Conservation (phyloP, 768 basidiomycete genomes). For the Tylopilus sp. region DNA sequence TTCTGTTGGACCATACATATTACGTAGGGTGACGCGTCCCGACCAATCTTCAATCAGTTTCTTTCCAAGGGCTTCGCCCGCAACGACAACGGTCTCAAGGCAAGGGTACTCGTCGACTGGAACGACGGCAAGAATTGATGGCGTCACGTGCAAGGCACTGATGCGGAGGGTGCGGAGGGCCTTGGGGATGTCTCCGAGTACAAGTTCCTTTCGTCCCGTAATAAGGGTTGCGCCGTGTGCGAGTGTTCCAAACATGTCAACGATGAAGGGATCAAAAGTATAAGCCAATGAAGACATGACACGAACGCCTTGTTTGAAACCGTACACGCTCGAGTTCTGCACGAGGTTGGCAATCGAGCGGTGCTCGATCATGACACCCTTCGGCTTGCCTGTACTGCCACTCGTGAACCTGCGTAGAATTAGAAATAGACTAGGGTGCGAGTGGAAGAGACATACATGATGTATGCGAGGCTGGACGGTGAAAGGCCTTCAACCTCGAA, state of each 20-base stretch:
- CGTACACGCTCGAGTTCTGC: slow-evolving; percentile 19
- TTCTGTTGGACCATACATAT: slow-evolving; percentile 35
- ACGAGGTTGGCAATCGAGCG: slow-evolving; percentile 20
- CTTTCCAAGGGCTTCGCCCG: slow-evolving; percentile 21
- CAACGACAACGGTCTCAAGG: slow-evolving; percentile 27
- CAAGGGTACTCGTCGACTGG: slow-evolving; percentile 25
- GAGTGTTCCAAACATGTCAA: slow-evolving; percentile 18
- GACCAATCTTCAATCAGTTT: slow-evolving; percentile 26
- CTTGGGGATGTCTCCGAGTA: slow-evolving; percentile 29
- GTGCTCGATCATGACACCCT: slow-evolving; percentile 24
- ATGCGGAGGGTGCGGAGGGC: slow-evolving; percentile 27
- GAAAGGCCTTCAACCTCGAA: slow-evolving; percentile 18
- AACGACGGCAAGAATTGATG: slow-evolving; percentile 28
- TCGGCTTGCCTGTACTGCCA: slow-evolving; percentile 23
- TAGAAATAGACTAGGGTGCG: not conserved
- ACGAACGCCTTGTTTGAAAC: slow-evolving; percentile 22
- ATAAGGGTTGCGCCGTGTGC: slow-evolving; percentile 20
- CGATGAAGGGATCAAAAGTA: slow-evolving; percentile 26
- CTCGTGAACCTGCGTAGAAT: slow-evolving; percentile 18
- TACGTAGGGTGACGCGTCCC: slow-evolving; percentile 23
- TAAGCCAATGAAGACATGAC: slow-evolving; percentile 29
- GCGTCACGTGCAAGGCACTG: slow-evolving; percentile 28
- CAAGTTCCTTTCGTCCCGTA: slow-evolving; percentile 23
- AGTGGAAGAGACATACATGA: slow-evolving; percentile 21
- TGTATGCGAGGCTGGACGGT: slow-evolving; percentile 22